Evolutionary conservation across 176 grass and related monocot genomes (phyloP), one percentile per base, ranked within the genome.

Genomic region (Tillandsia leiboldiana): DNA sequence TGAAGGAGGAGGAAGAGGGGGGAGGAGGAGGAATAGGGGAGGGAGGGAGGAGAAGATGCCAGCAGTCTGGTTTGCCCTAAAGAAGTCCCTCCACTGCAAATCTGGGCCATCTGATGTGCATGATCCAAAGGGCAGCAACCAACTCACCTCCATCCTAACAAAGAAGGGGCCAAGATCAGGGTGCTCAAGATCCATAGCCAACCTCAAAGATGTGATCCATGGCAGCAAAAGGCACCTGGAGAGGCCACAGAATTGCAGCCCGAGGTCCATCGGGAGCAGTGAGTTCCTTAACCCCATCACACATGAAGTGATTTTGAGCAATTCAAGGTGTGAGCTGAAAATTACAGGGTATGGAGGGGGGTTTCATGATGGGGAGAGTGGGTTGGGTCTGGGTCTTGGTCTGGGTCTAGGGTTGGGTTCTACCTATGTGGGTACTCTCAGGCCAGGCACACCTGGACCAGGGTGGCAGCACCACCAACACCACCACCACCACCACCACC

Each of bases 281-380:
- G 93, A 97, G 74, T 97, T 97, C 78, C 51, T 97, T 28, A 97
- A 97, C 84, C 93, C 93, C n/a, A 97, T 97, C 51, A 88, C 86
- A 0, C 93, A 97, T 53, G 93, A 97, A 89, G 93, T 97, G 15
- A 86, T 97, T 10, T 79, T 92, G 57, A 87, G 93, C 86, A 92
- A 92, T 74, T 92, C 93, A 7, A 80, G 89, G 69, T 97, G 93
- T 64, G 93, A 97, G 71, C 86, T 97, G 48, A 92, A 83, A 79
- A 97, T 97, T 51, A 90, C 93, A 12, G 93, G 89, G 5, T 87
- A 81, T 63, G 84, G 88, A 17, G 74, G 80, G 17, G 58, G 70
- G 33, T 42, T 42, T 7, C 56, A 22, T 61, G 80, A 74, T 0
- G 28, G 27, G 0, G 72, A 50, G 28, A 70, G 11, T 13, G 81